Evolutionary conservation across 1,284 basidiomycete species (phyloP), one percentile per base, ranked within the genome.

Genomic region (Schizopora paradoxa): DNA sequence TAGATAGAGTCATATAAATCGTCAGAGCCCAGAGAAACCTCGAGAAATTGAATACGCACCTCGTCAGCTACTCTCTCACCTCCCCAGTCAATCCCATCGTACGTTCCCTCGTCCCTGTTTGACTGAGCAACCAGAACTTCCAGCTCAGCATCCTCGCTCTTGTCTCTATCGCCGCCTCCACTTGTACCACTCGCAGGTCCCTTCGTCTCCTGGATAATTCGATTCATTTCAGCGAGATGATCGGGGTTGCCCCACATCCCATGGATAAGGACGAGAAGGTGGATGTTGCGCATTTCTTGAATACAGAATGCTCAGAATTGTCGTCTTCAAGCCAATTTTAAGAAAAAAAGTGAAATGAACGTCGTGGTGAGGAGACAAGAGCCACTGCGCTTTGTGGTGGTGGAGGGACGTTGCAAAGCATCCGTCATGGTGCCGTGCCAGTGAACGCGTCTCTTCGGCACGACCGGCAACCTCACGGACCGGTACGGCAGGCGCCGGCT

Each of bases 201-300:
- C 16, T 61, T 66, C 27, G 57, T 62, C 53, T 75, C 67, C 19
- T 60, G 58, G 19, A 73, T 66, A n/a, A 70, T 66, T 36, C 70
- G 66, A 40, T 66, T 57, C 59, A 75, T 63, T 51, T 69, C 65
- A 1, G 64, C 61, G 8, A 82, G 66, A 57, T 84, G 73, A 32
- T 45, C 41, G 0, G 86, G 80, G 54, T 79, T 75, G 1, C 89
- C 88, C 88, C 88, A 91, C 78, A 91, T 86, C 28, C 89, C 89
- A 56, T 91, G 88, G 32, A 88, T 74, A 47, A 88, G 72, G 22
- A 89, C 80, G 13, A 84, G 69, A 8, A 86, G 70, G 55, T 86
- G 84, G 11, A 48, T 32, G 23, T 48, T 32, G 28, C 41, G 46
- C 33, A 35, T 26, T n/a, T n/a, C n/a, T n/a, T n/a, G n/a, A n/a